Evolutionary conservation across 2,329 filamentous ascomycete species (phyloP).

Genomic region (Simplicillium aogashimaense): DNA sequence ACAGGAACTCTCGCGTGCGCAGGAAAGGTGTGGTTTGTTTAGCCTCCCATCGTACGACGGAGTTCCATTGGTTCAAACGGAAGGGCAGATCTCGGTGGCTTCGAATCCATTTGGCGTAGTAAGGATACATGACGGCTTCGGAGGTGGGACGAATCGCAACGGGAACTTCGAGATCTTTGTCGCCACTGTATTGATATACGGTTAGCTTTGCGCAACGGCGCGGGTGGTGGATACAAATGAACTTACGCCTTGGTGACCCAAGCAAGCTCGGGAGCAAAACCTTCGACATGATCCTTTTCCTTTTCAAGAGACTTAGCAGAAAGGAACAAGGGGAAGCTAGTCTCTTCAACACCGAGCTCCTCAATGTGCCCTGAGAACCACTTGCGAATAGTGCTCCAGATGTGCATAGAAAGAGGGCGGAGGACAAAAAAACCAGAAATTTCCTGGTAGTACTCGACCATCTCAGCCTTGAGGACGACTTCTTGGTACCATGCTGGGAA

Average conservation of each 20-base stretch:
- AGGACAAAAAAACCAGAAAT: slow-evolving; percentile 97
- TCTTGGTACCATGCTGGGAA: slow-evolving; percentile 97
- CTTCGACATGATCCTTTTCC: slow-evolving; percentile 95
- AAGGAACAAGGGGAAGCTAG: slow-evolving; percentile 94
- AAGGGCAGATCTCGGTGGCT: slow-evolving; percentile 91
- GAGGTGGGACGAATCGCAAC: slow-evolving; percentile 60
- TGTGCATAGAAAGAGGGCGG: slow-evolving; percentile 59
- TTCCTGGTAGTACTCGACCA: slow-evolving; percentile 92
- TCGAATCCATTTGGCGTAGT: slow-evolving; percentile 95
- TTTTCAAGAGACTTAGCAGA: slow-evolving; percentile 77
- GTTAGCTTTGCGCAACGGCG: not conserved
- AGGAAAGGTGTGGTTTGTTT: slow-evolving; percentile 87
- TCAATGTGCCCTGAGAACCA: slow-evolving; percentile 72
- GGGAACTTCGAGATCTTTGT: slow-evolving; percentile 79
- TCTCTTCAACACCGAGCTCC: slow-evolving; percentile 85
- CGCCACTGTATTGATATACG: slow-evolving; percentile 48
- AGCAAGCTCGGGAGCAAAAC: slow-evolving; percentile 88
- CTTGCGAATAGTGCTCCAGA: slow-evolving; percentile 56
- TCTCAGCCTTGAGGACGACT: slow-evolving; percentile 90
- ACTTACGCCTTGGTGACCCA: slow-evolving; percentile 78
- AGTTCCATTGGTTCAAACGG: slow-evolving; percentile 97
- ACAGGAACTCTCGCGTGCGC: slow-evolving; percentile 87
- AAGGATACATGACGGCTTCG: slow-evolving; percentile 84
- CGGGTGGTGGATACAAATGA: not conserved
- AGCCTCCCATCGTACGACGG: slow-evolving; percentile 85